Percentiles rank a stretch among this genome's conserved stretches.
phyloP scores from a whole-genome alignment of 371 early-diverging fungal species.

The Apophysomyces trapeziformis region DNA sequence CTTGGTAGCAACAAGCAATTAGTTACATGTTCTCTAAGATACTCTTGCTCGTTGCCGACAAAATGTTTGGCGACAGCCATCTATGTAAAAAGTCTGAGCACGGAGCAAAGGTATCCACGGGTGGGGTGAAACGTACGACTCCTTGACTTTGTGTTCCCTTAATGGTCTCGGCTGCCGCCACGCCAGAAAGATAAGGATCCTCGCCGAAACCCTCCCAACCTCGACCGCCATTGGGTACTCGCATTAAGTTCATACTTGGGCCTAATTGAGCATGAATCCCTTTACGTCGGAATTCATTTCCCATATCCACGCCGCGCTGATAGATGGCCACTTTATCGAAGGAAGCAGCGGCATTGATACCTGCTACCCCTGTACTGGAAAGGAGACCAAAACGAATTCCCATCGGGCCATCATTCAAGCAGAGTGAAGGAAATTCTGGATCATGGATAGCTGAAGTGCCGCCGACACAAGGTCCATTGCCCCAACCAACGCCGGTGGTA shows the following conservation, averaged over 20 bases:
- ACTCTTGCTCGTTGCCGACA: conserved; percentile 55
- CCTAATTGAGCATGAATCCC: conserved; percentile 58
- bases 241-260: conserved; percentile 54
- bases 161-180: conserved; percentile 35
- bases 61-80: conserved; percentile 59
- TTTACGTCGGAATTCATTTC: conserved; percentile 51
- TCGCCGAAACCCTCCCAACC: conserved; percentile 67
- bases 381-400: conserved; percentile 48
- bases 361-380: conserved; percentile 58
- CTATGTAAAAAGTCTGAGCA: conserved; percentile 11
- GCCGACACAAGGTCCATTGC: conserved; percentile 53
- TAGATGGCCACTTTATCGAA: conserved; percentile 53
- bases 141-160: conserved; percentile 43
- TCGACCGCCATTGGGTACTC: conserved; percentile 57
- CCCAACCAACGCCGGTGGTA: conserved; percentile 58
- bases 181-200: conserved; percentile 62
- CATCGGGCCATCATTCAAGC: conserved; percentile 57
- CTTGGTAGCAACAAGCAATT: too few species aligned
- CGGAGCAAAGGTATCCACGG: neutral
- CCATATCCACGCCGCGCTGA: conserved; percentile 53
- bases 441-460: conserved; percentile 38
- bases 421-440: conserved; percentile 61
- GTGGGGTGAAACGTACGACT: conserved; percentile 34
- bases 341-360: conserved; percentile 59
- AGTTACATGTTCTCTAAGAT: too few species aligned